Conservation (phyloP, 2,329 filamentous ascomycete genomes). For the Colletotrichum incanum region DNA sequence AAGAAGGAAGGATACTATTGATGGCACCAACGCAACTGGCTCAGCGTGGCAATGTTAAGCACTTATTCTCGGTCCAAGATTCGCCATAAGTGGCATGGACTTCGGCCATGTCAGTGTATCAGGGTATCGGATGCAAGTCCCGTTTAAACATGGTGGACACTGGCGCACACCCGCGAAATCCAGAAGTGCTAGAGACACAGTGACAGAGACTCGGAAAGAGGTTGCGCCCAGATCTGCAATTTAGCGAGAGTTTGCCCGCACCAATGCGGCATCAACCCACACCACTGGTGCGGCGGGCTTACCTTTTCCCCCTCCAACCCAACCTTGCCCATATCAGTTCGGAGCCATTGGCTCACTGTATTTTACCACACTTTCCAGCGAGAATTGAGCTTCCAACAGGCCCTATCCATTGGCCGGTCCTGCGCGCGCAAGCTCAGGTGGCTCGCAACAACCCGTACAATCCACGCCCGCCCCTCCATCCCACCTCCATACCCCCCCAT, state of each 20-base stretch:
- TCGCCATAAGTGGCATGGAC: constrained; percentile 8
- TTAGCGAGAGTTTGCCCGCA: constrained; percentile 42
- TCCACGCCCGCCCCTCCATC: not conserved
- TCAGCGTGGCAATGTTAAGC: constrained; percentile 30
- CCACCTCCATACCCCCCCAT: not conserved
- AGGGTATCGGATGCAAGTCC: not conserved
- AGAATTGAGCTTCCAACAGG: constrained; percentile 38
- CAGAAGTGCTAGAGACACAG: not conserved
- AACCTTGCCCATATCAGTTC: not conserved
- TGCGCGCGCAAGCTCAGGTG: not conserved
- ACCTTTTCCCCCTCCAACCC: not conserved
- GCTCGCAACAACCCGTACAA: not conserved
- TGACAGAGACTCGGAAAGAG: not conserved
- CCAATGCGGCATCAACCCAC: not conserved
- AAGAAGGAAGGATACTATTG: not conserved
- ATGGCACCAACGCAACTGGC: not conserved
- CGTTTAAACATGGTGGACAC: not conserved
- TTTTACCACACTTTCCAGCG: constrained; percentile 38
- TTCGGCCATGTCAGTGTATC: not conserved
- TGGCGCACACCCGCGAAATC: not conserved
- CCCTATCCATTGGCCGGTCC: constrained; percentile 30
- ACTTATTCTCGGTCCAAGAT: constrained; percentile 32
- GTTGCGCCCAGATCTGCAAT: constrained; percentile 25
- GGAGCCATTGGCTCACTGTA: constrained; percentile 5
- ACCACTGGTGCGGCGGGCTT: not conserved